These are phyloP conservation scores for Zygosaccharomyces rouxii DNA, from an alignment of 805 yeast species.

Conservation along the genomic window DNA sequence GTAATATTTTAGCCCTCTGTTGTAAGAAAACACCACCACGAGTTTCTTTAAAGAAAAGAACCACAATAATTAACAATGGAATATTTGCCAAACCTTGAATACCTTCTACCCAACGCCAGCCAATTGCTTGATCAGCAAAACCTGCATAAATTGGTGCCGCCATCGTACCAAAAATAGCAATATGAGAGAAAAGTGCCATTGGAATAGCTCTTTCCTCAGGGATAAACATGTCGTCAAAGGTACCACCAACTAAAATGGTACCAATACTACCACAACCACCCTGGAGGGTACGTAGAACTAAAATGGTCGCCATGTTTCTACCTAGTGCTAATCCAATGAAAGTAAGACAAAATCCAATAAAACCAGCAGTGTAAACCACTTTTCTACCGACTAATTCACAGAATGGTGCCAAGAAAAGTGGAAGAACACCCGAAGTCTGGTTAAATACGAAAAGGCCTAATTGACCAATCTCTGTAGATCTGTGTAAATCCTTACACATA, in stretches of 20 bases:
- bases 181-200: conserved; percentile 1
- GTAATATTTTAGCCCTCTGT: not conserved
- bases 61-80: not conserved
- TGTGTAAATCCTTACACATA: not conserved
- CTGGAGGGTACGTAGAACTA: conserved; percentile 1
- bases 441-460: conserved; percentile 1
- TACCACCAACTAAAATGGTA: conserved; percentile 5
- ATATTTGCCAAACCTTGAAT: conserved; percentile 3
- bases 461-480: conserved; percentile 3
- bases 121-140: not conserved
- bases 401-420: conserved; percentile 4
- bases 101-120: conserved; percentile 6
- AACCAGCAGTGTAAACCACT: not conserved
- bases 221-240: conserved; percentile 4
- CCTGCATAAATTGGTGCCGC: conserved; percentile 4
- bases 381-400: conserved; percentile 1
- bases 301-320: conserved; percentile 4
- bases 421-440: not conserved
- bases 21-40: conserved; percentile 5
- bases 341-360: not conserved
- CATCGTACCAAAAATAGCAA: conserved; percentile 5
- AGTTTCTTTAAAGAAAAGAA: conserved; percentile 1
- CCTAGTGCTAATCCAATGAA: conserved; percentile 3
- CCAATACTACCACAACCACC: conserved; percentile 3
- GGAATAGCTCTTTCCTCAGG: conserved; percentile 5